A percentile compares a stretch with the other conserved stretches of the same genome.
Conservation (phyloP, 108 stramenopile genomes). For the Fistulifera pelliculosa region DNA sequence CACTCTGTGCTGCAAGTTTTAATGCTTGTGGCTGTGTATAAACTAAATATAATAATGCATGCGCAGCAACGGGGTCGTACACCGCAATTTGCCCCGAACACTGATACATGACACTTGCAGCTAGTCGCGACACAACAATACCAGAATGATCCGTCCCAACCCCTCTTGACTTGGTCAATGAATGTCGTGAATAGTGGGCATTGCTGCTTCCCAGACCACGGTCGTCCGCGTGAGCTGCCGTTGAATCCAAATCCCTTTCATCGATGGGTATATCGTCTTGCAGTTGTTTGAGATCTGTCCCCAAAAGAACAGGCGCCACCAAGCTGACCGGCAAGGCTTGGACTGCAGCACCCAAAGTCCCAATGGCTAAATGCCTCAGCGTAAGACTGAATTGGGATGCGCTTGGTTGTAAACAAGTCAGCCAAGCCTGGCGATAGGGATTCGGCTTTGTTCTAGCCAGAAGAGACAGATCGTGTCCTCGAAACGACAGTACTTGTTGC, state of each 20-base stretch:
- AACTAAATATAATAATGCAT: slow-evolving; percentile 28
- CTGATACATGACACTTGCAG: not conserved
- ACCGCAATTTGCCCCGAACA: slow-evolving; percentile 19
- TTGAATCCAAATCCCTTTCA: slow-evolving; percentile 18
- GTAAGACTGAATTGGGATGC: slow-evolving; percentile 9
- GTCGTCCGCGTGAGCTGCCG: slow-evolving; percentile 15
- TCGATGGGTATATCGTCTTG: slow-evolving; percentile 22
- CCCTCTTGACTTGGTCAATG: slow-evolving; percentile 1
- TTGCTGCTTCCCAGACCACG: slow-evolving; percentile 28
- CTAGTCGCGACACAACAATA: slow-evolving; percentile 2
- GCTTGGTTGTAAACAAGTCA: slow-evolving; percentile 20
- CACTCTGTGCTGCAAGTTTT: slow-evolving; percentile 4
- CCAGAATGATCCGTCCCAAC: not conserved
- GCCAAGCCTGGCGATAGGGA: slow-evolving; percentile 42
- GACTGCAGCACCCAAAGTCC: slow-evolving; percentile 33
- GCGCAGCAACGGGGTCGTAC: slow-evolving; percentile 40
- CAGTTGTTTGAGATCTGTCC: slow-evolving; percentile 25
- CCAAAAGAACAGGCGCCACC: slow-evolving; percentile 28
- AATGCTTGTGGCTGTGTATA: slow-evolving; percentile 3
- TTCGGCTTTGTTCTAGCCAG: slow-evolving; percentile 31
- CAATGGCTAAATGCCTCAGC: slow-evolving; percentile 21
- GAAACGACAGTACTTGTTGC: slow-evolving; percentile 43
- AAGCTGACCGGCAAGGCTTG: slow-evolving; percentile 24
- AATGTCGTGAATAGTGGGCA: slow-evolving; percentile 7
- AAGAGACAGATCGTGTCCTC: slow-evolving; percentile 17